A percentile compares a stretch with the other conserved stretches of the same genome.
Evolutionary conservation across 139 green algal species (phyloP).

Genomic region (Micractinium sp.): DNA sequence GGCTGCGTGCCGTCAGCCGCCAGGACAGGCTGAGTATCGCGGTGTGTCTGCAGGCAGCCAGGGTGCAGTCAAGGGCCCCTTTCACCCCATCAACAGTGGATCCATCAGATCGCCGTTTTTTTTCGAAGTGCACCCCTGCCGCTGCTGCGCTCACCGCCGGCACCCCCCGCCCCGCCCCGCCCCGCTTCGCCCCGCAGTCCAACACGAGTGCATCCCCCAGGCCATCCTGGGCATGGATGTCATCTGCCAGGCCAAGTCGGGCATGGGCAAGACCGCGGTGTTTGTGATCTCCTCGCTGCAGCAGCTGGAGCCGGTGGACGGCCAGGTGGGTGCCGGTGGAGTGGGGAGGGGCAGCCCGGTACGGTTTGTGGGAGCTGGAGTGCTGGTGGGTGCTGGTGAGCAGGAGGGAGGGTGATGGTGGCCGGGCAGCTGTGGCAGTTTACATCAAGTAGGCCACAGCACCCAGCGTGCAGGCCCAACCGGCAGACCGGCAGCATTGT

Average conservation of each 20-base stretch:
- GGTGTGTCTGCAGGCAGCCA: neutral
- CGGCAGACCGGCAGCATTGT: no score
- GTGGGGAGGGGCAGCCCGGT: neutral
- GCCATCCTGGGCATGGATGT: slow-evolving; percentile 98
- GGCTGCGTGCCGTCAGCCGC: neutral
- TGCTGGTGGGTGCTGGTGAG: neutral
- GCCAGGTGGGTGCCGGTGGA: slow-evolving; percentile 44
- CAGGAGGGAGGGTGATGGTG: neutral
- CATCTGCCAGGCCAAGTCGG: slow-evolving; percentile 99
- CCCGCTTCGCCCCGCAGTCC: slow-evolving; percentile 77
- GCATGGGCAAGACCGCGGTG: slow-evolving; percentile 99
- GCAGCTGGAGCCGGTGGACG: slow-evolving; percentile 85
- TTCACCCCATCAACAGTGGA: no score
- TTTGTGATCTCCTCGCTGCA: slow-evolving; percentile 99
- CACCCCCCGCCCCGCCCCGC: neutral
- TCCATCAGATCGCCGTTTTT: neutral
- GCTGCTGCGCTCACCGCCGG: neutral
- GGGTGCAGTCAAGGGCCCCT: no score
- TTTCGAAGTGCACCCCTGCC: neutral
- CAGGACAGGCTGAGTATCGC: neutral
- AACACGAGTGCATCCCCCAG: slow-evolving; percentile 99
- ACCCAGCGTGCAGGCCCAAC: no score
- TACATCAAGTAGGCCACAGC: no score
- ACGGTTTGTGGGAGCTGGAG: neutral
- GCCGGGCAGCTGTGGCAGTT: neutral